Evolutionary conservation across 768 basidiomycete genomes (phyloP).

Genomic region (Collybiopsis confluens): DNA sequence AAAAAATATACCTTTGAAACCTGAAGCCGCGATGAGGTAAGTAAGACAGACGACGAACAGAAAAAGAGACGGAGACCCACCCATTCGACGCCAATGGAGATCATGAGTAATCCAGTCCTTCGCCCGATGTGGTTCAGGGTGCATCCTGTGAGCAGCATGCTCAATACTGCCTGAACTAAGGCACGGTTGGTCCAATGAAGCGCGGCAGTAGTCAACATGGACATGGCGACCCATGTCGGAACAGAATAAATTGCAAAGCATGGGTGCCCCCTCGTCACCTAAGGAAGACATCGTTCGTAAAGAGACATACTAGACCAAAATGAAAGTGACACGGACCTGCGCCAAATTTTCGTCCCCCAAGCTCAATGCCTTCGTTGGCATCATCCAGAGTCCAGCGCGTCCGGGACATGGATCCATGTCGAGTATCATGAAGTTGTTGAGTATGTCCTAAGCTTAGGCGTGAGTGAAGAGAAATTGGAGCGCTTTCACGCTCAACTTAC

Average conservation of each 20-base stretch:
- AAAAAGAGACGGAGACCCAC: constrained; percentile 36
- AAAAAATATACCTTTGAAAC: constrained; percentile 43
- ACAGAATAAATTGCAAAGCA: constrained; percentile 60
- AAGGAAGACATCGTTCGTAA: constrained; percentile 13
- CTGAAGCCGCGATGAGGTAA: constrained; percentile 20
- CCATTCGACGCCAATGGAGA: constrained; percentile 56
- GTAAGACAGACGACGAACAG: too few species aligned
- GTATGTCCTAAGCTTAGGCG: constrained; percentile 50
- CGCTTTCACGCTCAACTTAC: constrained; percentile 25
- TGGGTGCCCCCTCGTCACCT: constrained; percentile 55
- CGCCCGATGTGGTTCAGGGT: constrained; percentile 39
- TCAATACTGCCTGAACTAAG: constrained; percentile 36
- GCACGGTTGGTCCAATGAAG: constrained; percentile 32
- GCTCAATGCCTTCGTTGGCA: constrained; percentile 45
- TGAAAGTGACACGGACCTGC: neutral
- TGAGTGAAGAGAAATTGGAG: neutral
- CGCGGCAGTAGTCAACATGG: constrained; percentile 55
- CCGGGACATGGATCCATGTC: constrained; percentile 59
- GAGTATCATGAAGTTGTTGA: constrained; percentile 59
- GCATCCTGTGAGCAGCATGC: constrained; percentile 39
- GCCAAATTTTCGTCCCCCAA: constrained; percentile 51
- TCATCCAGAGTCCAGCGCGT: constrained; percentile 56
- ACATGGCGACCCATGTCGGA: constrained; percentile 51
- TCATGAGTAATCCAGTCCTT: constrained; percentile 56
- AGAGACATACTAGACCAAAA: too few species aligned